Evolutionary conservation across 2,329 filamentous ascomycete genomes (phyloP).

Genomic region (Cladobotryum mycophilum): DNA sequence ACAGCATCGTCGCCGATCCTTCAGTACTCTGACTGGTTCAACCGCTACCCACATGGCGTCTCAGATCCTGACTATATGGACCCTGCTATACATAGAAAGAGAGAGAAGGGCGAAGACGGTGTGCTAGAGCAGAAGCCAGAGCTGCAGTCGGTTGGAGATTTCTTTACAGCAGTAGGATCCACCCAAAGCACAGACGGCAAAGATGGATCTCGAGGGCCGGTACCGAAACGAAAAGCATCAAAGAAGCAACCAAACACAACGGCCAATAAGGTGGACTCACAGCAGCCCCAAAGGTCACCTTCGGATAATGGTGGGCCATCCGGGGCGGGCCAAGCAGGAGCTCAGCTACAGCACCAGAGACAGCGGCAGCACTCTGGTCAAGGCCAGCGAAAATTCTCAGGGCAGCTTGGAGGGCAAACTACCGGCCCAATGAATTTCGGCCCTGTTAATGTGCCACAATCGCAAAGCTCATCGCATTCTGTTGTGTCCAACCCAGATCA

Average conservation of each 20-base stretch:
- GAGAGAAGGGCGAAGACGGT: slow-evolving; percentile 77
- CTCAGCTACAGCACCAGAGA: slow-evolving; percentile 18
- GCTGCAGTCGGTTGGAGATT: slow-evolving; percentile 90
- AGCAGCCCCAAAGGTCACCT: slow-evolving; percentile 1
- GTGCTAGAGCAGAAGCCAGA: slow-evolving; percentile 84
- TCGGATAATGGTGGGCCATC: slow-evolving; percentile 6
- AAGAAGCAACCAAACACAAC: slow-evolving; percentile 26
- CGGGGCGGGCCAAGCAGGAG: slow-evolving; percentile 6
- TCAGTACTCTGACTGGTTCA: slow-evolving; percentile 97
- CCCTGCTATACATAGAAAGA: slow-evolving; percentile 58
- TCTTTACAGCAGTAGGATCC: slow-evolving; percentile 75
- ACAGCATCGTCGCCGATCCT: slow-evolving; percentile 61
- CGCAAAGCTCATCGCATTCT: slow-evolving; percentile 38
- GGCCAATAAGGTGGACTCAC: slow-evolving; percentile 6
- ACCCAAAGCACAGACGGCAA: slow-evolving; percentile 44
- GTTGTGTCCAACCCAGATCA: slow-evolving; percentile 46
- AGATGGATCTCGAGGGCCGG: slow-evolving; percentile 17
- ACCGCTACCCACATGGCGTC: slow-evolving; percentile 87
- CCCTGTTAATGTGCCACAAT: slow-evolving; percentile 35
- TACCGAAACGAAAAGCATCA: slow-evolving; percentile 32
- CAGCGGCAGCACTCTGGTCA: slow-evolving; percentile 14
- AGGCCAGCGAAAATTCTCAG: slow-evolving; percentile 35
- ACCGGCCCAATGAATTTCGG: slow-evolving; percentile 35
- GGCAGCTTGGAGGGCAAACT: slow-evolving; percentile 34
- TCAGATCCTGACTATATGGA: slow-evolving; percentile 79